These are phyloP conservation scores for Thermothielavioides terrestris DNA, from an alignment of 495 filamentous ascomycete species.

Conservation along the genomic window DNA sequence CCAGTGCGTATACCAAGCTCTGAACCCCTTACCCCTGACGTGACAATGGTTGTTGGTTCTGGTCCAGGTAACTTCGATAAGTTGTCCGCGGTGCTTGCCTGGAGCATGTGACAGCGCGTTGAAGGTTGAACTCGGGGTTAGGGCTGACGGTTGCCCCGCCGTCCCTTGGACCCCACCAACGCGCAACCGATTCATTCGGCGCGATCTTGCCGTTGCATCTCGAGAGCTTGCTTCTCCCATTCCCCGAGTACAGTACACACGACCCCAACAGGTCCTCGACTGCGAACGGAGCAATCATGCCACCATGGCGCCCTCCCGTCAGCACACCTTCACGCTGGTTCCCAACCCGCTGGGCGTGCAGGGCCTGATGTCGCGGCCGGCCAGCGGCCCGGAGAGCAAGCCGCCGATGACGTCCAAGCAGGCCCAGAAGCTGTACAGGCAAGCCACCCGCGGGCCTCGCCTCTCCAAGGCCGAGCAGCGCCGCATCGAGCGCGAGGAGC, in stretches of 20 bases:
- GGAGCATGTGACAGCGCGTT: neutral
- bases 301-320: constrained; percentile 7
- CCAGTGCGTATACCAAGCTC: too few species aligned
- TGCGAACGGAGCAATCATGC: constrained; percentile 1
- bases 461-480: constrained; percentile 35
- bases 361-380: constrained; percentile 10
- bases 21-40: too few species aligned
- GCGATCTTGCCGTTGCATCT: too few species aligned
- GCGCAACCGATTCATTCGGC: neutral
- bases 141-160: neutral
- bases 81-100: too few species aligned
- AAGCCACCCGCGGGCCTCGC: constrained; percentile 26
- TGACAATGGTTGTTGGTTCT: too few species aligned
- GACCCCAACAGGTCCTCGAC: neutral
- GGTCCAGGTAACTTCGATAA: too few species aligned
- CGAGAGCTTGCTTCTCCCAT: neutral
- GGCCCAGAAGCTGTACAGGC: constrained; percentile 31
- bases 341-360: constrained; percentile 21
- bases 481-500: constrained; percentile 34
- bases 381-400: neutral
- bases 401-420: constrained; percentile 41
- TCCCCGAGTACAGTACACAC: neutral
- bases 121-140: neutral
- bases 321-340: constrained; percentile 21
- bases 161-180: neutral